A percentile compares a stretch with the other conserved stretches of the same genome.
Evolutionary conservation across 306 rosid genomes (phyloP).

Genomic region (Casuarina cunninghamiana): DNA sequence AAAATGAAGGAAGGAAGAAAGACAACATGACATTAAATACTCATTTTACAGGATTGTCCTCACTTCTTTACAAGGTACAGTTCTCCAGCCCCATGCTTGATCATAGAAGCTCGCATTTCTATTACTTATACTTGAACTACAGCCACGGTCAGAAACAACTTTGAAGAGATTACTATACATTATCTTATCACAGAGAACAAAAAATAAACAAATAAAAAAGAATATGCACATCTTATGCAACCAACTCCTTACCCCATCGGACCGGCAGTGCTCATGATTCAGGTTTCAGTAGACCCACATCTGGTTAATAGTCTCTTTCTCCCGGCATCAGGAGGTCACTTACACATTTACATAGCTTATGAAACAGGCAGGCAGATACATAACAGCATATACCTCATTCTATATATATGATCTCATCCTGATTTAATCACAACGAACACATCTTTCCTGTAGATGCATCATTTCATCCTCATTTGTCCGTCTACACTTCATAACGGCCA

Average conservation of each 20-base stretch:
- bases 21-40: background rate
- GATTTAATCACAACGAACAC: background rate
- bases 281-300: background rate
- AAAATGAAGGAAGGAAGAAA: too few relatives aligned
- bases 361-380: background rate
- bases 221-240: background rate
- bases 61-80: slow-evolving; percentile 13
- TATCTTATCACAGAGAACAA: too few relatives aligned
- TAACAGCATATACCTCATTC: background rate
- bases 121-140: slow-evolving; percentile 1
- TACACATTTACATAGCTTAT: background rate
- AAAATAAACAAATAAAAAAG: too few relatives aligned
- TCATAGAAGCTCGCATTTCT: background rate
- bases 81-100: slow-evolving; percentile 14
- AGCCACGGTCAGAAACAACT: background rate
- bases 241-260: background rate
- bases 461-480: slow-evolving; percentile 12
- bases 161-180: background rate
- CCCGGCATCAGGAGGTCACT: background rate
- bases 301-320: background rate
- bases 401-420: slow-evolving; percentile 12
- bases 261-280: background rate
- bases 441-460: background rate
- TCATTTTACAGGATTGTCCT: background rate
- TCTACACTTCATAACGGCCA: slow-evolving; percentile 14